Evolutionary conservation across 129 eudicot genomes (phyloP), one percentile per base, ranked within the genome.

Genomic region (Pittosporum tobira): DNA sequence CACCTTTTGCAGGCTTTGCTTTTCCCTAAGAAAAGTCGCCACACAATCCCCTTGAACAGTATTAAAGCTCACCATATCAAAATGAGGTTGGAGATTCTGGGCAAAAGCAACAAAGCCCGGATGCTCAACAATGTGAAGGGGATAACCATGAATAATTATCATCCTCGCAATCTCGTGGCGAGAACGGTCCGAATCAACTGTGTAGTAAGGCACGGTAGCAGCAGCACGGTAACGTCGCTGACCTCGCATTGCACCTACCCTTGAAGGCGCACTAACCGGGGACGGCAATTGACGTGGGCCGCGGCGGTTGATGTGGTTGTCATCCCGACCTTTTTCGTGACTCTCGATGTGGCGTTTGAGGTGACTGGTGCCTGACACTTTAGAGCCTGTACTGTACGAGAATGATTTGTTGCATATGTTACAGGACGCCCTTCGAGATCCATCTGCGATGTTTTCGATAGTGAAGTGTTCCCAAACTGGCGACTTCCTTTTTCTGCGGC

Each of bases 341-440:
- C n/a, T n/a, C n/a, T n/a, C 95, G 19, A 90, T 86, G 65, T 90
- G 98, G 48, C 98, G 89, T 56, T 90, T 90, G 57, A 90, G 89
- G 68, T 90, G 98, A 49, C 98, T 90, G 19, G 98, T 90, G 40
- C 98, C 98, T 7, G 89, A 89, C 31, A 83, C 89, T 66, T 90
- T 90, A 4, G 79, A 62, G n/a, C 94, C 98, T 0, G 84, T 90
- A 57, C 89, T 83, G 75, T 90, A 90, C 15, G 98, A 89, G 68
- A 85, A 90, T 5, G 94, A 80, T 42, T 86, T 94, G 18, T 76
- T 83, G 77, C 98, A 90, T 29, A 73, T 76, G 46, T 83, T 90
- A 70, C 98, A 90, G 63, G 69, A 76, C 15, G 98, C 98, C 54
- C 95, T 78, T 67, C 95, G 71, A 18, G 67, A 55, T 2, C 94